Base-by-base conservation (phyloP, 2,329 filamentous ascomycete species). In the Bisporella sp. region DNA sequence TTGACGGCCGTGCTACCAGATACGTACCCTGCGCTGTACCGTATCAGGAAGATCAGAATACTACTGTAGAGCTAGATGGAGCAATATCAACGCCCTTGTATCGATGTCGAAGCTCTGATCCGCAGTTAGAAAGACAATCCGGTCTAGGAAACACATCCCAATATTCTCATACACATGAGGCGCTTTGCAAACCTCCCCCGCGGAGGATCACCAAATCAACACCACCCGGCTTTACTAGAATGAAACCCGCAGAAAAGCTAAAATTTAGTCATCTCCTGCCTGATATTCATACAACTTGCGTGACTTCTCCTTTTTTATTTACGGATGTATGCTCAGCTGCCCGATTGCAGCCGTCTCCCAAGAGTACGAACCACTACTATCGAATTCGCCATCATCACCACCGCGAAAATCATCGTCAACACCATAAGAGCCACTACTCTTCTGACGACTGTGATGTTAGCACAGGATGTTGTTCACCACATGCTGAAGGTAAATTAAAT, bases 381-480 rank as follows among this genome's bases (percentile, higher is more conserved):
- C 4, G 28, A 9, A 43, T 13, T 43, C 41, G 29, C 9, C 41
- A 43, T 43, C 41, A 28, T 13, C 41, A 7, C n/a, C 6, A 43
- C 41, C n/a, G 41, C 4, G n/a, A 29, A 21, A 43, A 30, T 31
- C 30, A 50, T 40, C 48, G 28, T 13, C 32, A 39, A 30, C 35
- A 41, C 37, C 11, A 46, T 29, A 52, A 30, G 47, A 54, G n/a
- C 28, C 41, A 43, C 41, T 43, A 30, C 41, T 43, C 52, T 45
- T 45, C 28, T 44, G 32, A 32, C 8, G 46, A 45, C 44, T 61
- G 58, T 48, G 55, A 50, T n/a, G 8, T 2, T 9, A 56, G 56
- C 33, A 41, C 48, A 6, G 45, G 31, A 41, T 62, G 58, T 37
- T 54, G 49, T 43, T 55, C 55, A 5, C 61, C 57, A 9, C 53